A percentile compares a stretch with the other conserved stretches of the same genome.
phyloP scores from a whole-genome alignment of 768 basidiomycete genomes.

The Leucosporidium yakuticum region DNA sequence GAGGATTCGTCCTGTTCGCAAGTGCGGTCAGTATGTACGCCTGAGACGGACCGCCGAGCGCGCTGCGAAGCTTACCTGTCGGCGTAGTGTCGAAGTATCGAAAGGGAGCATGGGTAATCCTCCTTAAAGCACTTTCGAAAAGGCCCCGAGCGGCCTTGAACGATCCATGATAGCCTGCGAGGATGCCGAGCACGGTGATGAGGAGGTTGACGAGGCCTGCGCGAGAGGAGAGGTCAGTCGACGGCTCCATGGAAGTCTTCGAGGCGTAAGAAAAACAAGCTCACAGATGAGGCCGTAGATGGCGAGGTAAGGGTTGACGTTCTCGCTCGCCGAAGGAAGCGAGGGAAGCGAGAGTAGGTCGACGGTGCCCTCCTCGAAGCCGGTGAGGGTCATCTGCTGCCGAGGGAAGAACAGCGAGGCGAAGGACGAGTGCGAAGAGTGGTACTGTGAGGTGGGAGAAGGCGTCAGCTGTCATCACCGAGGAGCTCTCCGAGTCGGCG shows the following conservation, averaged over 20 bases:
- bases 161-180: slow-evolving; percentile 63
- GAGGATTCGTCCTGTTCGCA: slow-evolving; percentile 43
- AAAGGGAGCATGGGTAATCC: slow-evolving; percentile 59
- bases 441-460: slow-evolving; percentile 4
- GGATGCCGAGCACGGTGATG: slow-evolving; percentile 47
- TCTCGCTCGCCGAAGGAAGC: slow-evolving; percentile 49
- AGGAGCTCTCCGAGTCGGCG: not conserved
- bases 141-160: slow-evolving; percentile 56
- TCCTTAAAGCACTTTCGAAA: slow-evolving; percentile 53
- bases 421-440: slow-evolving; percentile 6
- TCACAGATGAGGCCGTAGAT: slow-evolving; percentile 55
- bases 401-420: slow-evolving; percentile 4
- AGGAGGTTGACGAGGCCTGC: no score
- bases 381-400: slow-evolving; percentile 10
- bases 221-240: slow-evolving; percentile 3
- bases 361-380: slow-evolving; percentile 5
- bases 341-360: slow-evolving; percentile 1
- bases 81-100: slow-evolving; percentile 71
- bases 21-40: slow-evolving; percentile 52
- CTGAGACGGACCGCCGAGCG: slow-evolving; percentile 39
- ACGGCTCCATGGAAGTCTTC: slow-evolving; percentile 54
- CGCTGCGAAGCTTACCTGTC: slow-evolving; percentile 51
- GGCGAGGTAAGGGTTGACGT: slow-evolving; percentile 63
- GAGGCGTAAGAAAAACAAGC: slow-evolving; percentile 45
- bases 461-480: not conserved